Conservation (phyloP, 192 early-diverging fungal species). For the Coemansia sp. region DNA sequence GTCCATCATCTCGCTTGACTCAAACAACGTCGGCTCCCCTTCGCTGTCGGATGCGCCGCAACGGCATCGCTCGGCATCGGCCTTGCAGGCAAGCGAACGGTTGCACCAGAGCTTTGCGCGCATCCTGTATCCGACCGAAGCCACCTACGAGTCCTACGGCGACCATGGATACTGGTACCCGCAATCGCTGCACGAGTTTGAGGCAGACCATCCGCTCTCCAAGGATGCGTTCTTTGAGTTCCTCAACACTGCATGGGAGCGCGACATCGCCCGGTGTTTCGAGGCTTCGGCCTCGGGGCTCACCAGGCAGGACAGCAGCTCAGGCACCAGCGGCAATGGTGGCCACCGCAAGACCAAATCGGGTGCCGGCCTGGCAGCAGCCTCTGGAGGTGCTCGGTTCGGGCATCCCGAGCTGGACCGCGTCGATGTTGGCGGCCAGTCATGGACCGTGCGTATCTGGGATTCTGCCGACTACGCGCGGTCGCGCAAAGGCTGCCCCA, state of each 20-base stretch:
- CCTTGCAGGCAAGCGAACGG: slow-evolving; percentile 14
- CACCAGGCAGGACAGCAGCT: slow-evolving; percentile 45
- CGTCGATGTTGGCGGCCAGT: slow-evolving; percentile 53
- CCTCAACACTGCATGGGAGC: slow-evolving; percentile 51
- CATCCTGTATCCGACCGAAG: slow-evolving; percentile 46
- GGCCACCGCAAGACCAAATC: slow-evolving; percentile 26
- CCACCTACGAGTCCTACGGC: slow-evolving; percentile 50
- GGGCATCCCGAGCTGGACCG: slow-evolving; percentile 53
- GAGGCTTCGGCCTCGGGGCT: slow-evolving; percentile 22
- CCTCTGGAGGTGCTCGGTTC: neutral
- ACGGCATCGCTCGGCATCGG: neutral
- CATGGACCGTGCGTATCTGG: slow-evolving; percentile 54
- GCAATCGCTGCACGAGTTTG: slow-evolving; percentile 54
- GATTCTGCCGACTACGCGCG: slow-evolving; percentile 37
- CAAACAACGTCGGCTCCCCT: slow-evolving; percentile 18
- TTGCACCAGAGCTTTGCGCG: slow-evolving; percentile 45
- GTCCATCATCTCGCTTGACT: slow-evolving; percentile 45
- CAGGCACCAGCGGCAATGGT: slow-evolving; percentile 8
- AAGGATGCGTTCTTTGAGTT: slow-evolving; percentile 52
- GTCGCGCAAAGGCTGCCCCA: slow-evolving; percentile 34
- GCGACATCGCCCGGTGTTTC: slow-evolving; percentile 45
- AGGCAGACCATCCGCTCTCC: slow-evolving; percentile 40
- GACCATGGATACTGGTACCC: slow-evolving; percentile 55
- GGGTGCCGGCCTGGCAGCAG: slow-evolving; percentile 3
- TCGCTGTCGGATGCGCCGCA: slow-evolving; percentile 11